Percentiles rank a stretch among this genome's conserved stretches.
Evolutionary conservation across 1,139 yeast genomes (phyloP).

Genomic region (Pichia sp.): DNA sequence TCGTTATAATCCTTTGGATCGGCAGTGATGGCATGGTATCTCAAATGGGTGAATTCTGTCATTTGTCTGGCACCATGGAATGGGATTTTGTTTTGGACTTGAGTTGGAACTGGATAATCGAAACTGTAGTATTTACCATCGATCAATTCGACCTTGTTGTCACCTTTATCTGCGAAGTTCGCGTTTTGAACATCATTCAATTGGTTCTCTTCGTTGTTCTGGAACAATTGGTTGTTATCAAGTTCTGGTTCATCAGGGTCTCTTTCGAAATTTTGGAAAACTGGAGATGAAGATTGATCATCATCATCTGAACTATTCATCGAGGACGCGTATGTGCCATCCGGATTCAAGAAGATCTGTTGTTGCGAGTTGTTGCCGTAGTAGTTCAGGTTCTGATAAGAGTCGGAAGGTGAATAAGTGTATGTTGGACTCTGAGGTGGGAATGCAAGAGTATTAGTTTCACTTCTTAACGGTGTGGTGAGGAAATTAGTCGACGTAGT

Average conservation of each 20-base stretch:
- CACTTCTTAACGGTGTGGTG: conserved; percentile 7
- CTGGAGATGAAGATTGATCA: conserved; percentile 1
- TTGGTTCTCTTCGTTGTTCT: conserved; percentile 10
- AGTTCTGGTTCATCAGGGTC: conserved; percentile 31
- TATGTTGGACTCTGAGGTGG: conserved; percentile 2
- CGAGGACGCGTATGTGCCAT: neutral
- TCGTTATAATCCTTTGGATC: conserved; percentile 67
- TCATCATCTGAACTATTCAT: neutral
- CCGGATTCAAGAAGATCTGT: neutral
- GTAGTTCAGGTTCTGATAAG: conserved; percentile 8
- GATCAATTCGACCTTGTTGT: conserved; percentile 27
- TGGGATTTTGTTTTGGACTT: conserved; percentile 52
- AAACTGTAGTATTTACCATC: conserved; percentile 67
- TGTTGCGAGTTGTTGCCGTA: neutral
- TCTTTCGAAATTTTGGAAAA: conserved; percentile 27
- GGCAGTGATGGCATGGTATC: conserved; percentile 81
- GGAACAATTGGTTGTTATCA: conserved; percentile 17
- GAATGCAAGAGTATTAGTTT: neutral
- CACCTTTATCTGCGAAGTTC: conserved; percentile 29
- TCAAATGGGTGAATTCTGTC: conserved; percentile 71
- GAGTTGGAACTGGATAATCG: conserved; percentile 73
- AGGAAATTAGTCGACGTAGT: conserved; percentile 8
- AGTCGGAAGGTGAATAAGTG: conserved; percentile 12
- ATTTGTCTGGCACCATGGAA: conserved; percentile 45
- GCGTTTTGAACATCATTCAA: conserved; percentile 17